Base-by-base conservation (phyloP, 164 flowering plant species). In the Euptelea pleiosperma region DNA sequence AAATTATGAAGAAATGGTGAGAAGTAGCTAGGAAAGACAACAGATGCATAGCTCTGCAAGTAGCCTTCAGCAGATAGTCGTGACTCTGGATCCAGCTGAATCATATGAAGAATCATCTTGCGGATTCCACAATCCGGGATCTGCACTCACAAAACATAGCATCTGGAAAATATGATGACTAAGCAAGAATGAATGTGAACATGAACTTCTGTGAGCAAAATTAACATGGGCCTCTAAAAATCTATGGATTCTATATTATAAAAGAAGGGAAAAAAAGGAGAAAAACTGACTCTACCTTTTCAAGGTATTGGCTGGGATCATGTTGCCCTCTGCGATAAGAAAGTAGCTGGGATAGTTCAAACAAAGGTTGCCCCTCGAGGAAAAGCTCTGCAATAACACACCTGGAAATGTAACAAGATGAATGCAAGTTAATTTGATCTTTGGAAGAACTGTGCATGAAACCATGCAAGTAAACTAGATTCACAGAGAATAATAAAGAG, bases 381-480 rank as follows among this genome's bases (percentile, higher is more conserved):
- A 94, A 94, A 76, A 94, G 97, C 77, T 94, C 99, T 7, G 99
- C 99, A 63, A 90, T 84, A 50, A 90, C 97, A 74, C 97, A 94
- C 70, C 97, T 90, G 60, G n/a, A 67, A 64, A 58, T 48, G 48
- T 19, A 78, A 47, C 31, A 62, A 42, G 44, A 44, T 21, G 19
- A 44, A 33, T 21, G 15, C 8, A 36, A 16, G 8, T 12, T 57
- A 2, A 56, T 21, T 19, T 18, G 11, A 57, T 18, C 25, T 14
- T 8, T 19, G 9, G 8, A 15, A 24, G 30, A 53, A 36, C 36
- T 2, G 18, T 3, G 57, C 14, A 18, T 22, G 44, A 39, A 28
- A 26, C n/a, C n/a, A n/a, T 42, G 21, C 9, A 57, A 30, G 14
- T 35, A 52, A n/a, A 21, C n/a, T 7, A 19, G 18, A 53, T 22